A percentile compares a stretch with the other conserved stretches of the same genome.
phyloP scores from a whole-genome alignment of 1,284 basidiomycete genomes.

The Cronartium ribicola region DNA sequence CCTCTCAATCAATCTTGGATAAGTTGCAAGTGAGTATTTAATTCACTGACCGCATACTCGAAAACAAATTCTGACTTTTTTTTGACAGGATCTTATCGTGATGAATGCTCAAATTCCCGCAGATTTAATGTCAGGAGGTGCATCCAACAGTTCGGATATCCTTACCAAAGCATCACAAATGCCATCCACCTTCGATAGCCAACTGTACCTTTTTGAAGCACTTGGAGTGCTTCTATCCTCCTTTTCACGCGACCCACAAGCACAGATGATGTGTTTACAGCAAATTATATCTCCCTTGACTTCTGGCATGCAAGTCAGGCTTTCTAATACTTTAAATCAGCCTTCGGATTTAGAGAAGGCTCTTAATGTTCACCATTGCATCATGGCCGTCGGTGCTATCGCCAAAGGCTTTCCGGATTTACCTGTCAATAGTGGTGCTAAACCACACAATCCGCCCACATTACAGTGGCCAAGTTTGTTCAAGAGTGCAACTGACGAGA shows the following conservation, averaged over 20 bases:
- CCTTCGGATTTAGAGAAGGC: constrained; percentile 65
- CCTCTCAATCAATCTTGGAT: constrained; percentile 32
- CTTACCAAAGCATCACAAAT: constrained; percentile 73
- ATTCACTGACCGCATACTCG: not conserved
- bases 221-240: constrained; percentile 73
- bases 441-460: constrained; percentile 64
- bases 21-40: constrained; percentile 56
- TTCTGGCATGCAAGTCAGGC: constrained; percentile 66
- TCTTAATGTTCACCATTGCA: constrained; percentile 86
- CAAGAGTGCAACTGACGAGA: constrained; percentile 78
- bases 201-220: constrained; percentile 92
- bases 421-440: constrained; percentile 63
- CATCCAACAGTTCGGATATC: constrained; percentile 48
- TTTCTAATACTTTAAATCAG: constrained; percentile 61
- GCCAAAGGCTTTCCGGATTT: constrained; percentile 86
- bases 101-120: constrained; percentile 55
- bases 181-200: constrained; percentile 74
- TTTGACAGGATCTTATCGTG: constrained; percentile 55
- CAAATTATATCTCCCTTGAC: constrained; percentile 77
- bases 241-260: constrained; percentile 39
- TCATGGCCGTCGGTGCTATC: constrained; percentile 90
- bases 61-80: not conserved
- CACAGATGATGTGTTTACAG: constrained; percentile 45
- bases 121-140: constrained; percentile 54
- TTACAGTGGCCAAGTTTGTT: constrained; percentile 77